Evolutionary conservation across 2,329 filamentous ascomycete species (phyloP).

Genomic region (Cladophialophora carrionii): DNA sequence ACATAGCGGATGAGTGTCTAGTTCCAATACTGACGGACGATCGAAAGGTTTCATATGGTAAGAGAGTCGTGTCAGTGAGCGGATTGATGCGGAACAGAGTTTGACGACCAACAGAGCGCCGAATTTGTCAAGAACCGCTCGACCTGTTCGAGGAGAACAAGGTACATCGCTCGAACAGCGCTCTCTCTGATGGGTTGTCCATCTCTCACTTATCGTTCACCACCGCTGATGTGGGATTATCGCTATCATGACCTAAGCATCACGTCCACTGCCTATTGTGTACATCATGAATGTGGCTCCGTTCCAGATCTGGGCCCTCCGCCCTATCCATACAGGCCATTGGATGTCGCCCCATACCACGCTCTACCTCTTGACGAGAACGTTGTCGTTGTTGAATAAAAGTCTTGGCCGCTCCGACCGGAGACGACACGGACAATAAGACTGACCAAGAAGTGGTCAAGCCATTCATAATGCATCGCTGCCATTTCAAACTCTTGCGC

Average conservation of each 20-base stretch:
- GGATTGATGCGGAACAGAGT: neutral
- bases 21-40: neutral
- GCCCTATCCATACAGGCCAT: neutral
- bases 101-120: neutral
- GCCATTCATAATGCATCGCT: neutral
- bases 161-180: neutral
- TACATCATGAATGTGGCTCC: conserved; percentile 9
- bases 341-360: neutral
- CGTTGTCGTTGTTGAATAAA: neutral
- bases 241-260: conserved; percentile 10
- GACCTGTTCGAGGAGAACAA: neutral
- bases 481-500: conserved; percentile 9
- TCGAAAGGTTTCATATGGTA: neutral
- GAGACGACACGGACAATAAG: neutral
- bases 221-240: conserved; percentile 3
- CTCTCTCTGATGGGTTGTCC: neutral
- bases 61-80: neutral
- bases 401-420: neutral
- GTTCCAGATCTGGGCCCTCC: neutral
- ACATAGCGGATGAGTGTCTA: neutral
- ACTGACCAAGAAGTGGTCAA: neutral
- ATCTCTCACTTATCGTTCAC: neutral
- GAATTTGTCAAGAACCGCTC: neutral
- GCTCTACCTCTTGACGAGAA: neutral
- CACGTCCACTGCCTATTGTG: conserved; percentile 13